These are phyloP conservation scores for Metroxylon sagu DNA, from an alignment of 176 grass and related monocot genomes.

Conservation along the genomic window DNA sequence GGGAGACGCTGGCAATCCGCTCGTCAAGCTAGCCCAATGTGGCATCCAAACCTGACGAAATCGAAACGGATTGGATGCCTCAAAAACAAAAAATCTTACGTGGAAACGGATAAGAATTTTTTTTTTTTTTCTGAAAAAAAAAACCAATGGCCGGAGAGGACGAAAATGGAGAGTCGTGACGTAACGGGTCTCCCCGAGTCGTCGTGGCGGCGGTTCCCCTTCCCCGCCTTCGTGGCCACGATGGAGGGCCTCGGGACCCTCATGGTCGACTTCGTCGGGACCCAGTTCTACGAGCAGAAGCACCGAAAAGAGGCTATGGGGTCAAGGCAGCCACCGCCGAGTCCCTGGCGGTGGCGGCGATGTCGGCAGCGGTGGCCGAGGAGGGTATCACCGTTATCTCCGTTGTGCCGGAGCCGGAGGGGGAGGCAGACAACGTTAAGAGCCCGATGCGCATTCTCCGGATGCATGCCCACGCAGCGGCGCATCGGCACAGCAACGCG, in stretches of 20 bases:
- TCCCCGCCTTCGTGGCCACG: slow-evolving; percentile 85
- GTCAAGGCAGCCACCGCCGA: neutral
- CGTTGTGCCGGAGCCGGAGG: neutral
- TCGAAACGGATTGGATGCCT: too few relatives aligned
- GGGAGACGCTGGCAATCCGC: too few relatives aligned
- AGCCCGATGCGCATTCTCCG: slow-evolving; percentile 1
- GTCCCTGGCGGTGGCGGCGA: neutral
- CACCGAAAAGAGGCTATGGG: neutral
- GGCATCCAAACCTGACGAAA: too few relatives aligned
- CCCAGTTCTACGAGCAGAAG: slow-evolving; percentile 56
- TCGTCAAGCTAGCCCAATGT: too few relatives aligned
- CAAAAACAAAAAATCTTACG: too few relatives aligned
- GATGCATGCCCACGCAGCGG: slow-evolving; percentile 23
- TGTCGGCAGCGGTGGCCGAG: slow-evolving; percentile 21
- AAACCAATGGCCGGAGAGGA: too few relatives aligned
- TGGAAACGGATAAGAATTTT: too few relatives aligned
- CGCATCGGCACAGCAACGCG: slow-evolving; percentile 24
- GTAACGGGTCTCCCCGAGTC: slow-evolving; percentile 41
- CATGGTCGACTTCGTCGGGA: slow-evolving; percentile 58
- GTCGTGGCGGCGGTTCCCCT: slow-evolving; percentile 66
- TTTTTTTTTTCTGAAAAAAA: too few relatives aligned
- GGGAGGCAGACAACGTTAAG: neutral
- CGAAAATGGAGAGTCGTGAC: too few relatives aligned
- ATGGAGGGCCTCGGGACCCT: slow-evolving; percentile 67
- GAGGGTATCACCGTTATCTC: slow-evolving; percentile 27